Conservation (phyloP, 176 grass and related monocot species). For the Avena insularis region DNA sequence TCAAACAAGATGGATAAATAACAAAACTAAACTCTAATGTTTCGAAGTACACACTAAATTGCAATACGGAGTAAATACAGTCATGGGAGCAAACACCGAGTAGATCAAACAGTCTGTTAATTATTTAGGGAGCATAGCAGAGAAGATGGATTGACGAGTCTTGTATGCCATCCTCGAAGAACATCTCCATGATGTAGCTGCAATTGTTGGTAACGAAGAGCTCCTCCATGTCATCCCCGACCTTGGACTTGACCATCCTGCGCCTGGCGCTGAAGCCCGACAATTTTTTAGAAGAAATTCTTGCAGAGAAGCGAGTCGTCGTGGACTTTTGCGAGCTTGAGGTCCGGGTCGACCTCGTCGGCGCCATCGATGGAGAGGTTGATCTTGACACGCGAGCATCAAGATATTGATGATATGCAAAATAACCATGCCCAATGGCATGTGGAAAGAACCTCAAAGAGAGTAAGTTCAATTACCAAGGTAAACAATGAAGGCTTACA, state of each 20-base stretch:
- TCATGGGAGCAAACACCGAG: too few relatives aligned
- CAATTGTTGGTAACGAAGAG: constrained; percentile 71
- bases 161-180: constrained; percentile 63
- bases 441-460: too few relatives aligned
- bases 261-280: constrained; percentile 57
- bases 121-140: too few relatives aligned
- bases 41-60: too few relatives aligned
- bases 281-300: constrained; percentile 52
- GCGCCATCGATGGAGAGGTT: constrained; percentile 74
- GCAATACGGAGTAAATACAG: too few relatives aligned
- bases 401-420: constrained; percentile 30
- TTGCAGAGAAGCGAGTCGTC: constrained; percentile 74
- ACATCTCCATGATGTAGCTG: constrained; percentile 79
- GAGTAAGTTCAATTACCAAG: too few relatives aligned
- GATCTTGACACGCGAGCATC: constrained; percentile 48
- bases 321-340: constrained; percentile 81
- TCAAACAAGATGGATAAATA: too few relatives aligned
- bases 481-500: too few relatives aligned
- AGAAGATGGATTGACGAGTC: neutral
- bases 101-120: too few relatives aligned
- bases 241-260: constrained; percentile 46
- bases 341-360: constrained; percentile 72
- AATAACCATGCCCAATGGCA: too few relatives aligned
- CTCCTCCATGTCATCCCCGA: constrained; percentile 9
- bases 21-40: too few relatives aligned